Percentiles rank a stretch among this genome's conserved stretches.
phyloP scores from a whole-genome alignment of 345 rosid genomes.

The Acer campestre region DNA sequence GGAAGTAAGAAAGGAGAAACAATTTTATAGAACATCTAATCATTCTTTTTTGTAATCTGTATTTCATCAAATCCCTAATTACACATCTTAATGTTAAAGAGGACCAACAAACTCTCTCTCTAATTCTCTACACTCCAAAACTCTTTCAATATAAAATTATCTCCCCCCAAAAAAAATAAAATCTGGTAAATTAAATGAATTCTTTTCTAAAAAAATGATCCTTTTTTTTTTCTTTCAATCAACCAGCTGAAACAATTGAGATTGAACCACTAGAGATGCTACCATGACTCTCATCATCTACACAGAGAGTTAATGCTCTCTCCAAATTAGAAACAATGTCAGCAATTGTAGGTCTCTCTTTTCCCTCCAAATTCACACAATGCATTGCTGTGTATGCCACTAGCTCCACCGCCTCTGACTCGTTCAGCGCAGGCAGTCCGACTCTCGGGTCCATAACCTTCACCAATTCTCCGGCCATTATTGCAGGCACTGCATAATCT shows the following conservation, averaged over 20 bases:
- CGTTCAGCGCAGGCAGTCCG: conserved; percentile 50
- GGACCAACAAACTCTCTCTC: conserved; percentile 4
- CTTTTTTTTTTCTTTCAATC: not conserved
- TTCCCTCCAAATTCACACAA: conserved; percentile 76
- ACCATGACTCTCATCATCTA: conserved; percentile 60
- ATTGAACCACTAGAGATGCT: conserved; percentile 67
- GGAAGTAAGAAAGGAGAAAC: not conserved
- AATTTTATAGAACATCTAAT: conserved; percentile 19
- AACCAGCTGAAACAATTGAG: conserved; percentile 53
- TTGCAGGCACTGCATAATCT: conserved; percentile 66
- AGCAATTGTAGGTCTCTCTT: conserved; percentile 63
- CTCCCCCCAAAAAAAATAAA: conserved; percentile 5
- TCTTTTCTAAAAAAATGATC: not conserved
- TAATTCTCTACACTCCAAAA: conserved; percentile 37
- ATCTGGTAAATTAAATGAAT: not conserved
- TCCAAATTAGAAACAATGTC: conserved; percentile 73
- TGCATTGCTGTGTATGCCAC: conserved; percentile 77
- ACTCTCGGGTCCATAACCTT: conserved; percentile 66
- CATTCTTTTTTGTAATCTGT: conserved; percentile 22
- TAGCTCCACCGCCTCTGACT: conserved; percentile 83
- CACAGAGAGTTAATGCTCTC: conserved; percentile 60
- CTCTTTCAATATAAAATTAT: conserved; percentile 13
- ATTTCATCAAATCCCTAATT: conserved; percentile 15
- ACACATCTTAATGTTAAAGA: conserved; percentile 37
- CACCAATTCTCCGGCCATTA: conserved; percentile 44